These are phyloP conservation scores for Phaffomyces antillensis DNA, from an alignment of 805 yeast species.

Conservation along the genomic window DNA sequence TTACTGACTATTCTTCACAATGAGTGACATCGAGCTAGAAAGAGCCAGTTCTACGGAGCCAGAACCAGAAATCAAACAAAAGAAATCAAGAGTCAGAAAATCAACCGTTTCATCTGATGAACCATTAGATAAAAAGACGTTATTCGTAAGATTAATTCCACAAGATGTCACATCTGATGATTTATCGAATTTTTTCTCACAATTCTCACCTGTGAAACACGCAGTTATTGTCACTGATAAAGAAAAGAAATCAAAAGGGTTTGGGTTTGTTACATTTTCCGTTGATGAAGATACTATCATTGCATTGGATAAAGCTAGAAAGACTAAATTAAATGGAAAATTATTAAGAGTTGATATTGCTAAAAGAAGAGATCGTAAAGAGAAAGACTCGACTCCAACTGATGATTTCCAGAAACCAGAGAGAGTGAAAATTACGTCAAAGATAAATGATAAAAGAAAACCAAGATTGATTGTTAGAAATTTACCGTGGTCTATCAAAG, in stretches of 20 bases:
- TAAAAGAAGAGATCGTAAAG: constrained; percentile 76
- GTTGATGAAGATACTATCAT: constrained; percentile 74
- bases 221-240: constrained; percentile 83
- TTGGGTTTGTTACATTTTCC: constrained; percentile 90
- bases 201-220: constrained; percentile 91
- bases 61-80: no score
- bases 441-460: no score
- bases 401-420: constrained; percentile 28
- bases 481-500: constrained; percentile 92
- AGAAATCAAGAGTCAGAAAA: background rate
- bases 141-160: constrained; percentile 86
- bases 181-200: constrained; percentile 78
- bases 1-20: background rate
- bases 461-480: constrained; percentile 82
- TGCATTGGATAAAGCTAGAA: constrained; percentile 66
- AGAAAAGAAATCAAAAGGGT: constrained; percentile 77
- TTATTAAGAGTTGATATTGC: constrained; percentile 79
- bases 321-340: constrained; percentile 56
- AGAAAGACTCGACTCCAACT: constrained; percentile 6
- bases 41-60: background rate
- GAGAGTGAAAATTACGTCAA: constrained; percentile 30
- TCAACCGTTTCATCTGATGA: constrained; percentile 12
- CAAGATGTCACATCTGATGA: constrained; percentile 73
- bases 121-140: constrained; percentile 41
- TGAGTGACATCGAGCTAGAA: background rate